A percentile compares a stretch with the other conserved stretches of the same genome.
phyloP scores from a whole-genome alignment of 1,139 yeast species.

The Debaryomycetaceae sp. region DNA sequence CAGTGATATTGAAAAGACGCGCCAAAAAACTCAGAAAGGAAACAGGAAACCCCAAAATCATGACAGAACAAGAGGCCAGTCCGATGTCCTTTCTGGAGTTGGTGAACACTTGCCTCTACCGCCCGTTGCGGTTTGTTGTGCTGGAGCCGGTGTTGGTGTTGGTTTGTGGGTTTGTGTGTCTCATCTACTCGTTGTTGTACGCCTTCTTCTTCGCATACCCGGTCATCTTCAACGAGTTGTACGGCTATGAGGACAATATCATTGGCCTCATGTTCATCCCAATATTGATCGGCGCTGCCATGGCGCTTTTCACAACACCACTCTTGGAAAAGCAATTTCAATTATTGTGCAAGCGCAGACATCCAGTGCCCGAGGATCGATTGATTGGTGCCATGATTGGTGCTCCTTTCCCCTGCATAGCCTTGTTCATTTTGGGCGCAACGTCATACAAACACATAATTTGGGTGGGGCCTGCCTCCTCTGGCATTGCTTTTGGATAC shows the following conservation, averaged over 20 bases:
- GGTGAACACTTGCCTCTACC: conserved; percentile 58
- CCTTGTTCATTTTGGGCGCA: conserved; percentile 85
- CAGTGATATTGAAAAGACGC: conserved; percentile 70
- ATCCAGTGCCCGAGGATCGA: conserved; percentile 83
- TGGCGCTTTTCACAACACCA: conserved; percentile 72
- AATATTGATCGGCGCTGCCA: conserved; percentile 75
- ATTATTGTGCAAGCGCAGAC: conserved; percentile 48
- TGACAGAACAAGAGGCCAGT: conserved; percentile 88
- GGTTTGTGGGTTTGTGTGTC: conserved; percentile 79
- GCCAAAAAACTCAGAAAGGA: conserved; percentile 70
- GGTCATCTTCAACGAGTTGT: conserved; percentile 62
- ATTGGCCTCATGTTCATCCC: conserved; percentile 86
- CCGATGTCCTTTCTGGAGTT: conserved; percentile 65
- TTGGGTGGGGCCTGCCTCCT: conserved; percentile 94
- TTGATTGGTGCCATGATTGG: conserved; percentile 86
- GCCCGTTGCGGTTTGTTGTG: conserved; percentile 70
- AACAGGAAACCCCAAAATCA: conserved; percentile 75
- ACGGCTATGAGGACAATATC: conserved; percentile 62
- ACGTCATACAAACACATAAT: conserved; percentile 74
- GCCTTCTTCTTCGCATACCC: conserved; percentile 93
- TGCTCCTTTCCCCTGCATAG: conserved; percentile 83
- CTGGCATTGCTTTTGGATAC: conserved; percentile 84
- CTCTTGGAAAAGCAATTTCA: conserved; percentile 60
- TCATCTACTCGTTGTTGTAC: conserved; percentile 80
- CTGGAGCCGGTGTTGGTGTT: conserved; percentile 83